These are phyloP conservation scores for Corylus heterophylla DNA, from an alignment of 306 rosid genomes.

Conservation along the genomic window DNA sequence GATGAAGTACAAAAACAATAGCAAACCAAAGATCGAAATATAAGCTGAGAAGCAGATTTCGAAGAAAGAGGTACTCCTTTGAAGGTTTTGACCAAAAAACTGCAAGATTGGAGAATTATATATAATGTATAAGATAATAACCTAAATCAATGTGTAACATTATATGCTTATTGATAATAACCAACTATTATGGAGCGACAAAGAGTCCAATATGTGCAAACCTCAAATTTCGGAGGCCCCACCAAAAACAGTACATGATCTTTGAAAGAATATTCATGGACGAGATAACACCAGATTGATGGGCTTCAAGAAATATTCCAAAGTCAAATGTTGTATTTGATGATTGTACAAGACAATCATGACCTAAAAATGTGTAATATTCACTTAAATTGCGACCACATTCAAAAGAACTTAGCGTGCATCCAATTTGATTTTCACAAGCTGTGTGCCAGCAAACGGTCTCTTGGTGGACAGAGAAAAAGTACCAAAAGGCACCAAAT, in stretches of 20 bases:
- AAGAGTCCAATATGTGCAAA: slow-evolving; percentile 23
- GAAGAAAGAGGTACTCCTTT: slow-evolving; percentile 73
- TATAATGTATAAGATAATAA: no score
- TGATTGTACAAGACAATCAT: slow-evolving; percentile 57
- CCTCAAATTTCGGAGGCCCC: slow-evolving; percentile 92
- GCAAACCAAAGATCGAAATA: slow-evolving; percentile 79
- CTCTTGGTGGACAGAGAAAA: slow-evolving; percentile 76
- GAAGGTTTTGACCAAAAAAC: slow-evolving; percentile 88
- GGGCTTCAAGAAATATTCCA: slow-evolving; percentile 87
- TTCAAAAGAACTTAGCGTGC: slow-evolving; percentile 38
- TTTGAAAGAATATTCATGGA: slow-evolving; percentile 67
- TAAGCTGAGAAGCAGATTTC: slow-evolving; percentile 83
- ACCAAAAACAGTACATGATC: slow-evolving; percentile 87
- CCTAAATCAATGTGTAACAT: slow-evolving; percentile 41
- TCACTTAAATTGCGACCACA: slow-evolving; percentile 43
- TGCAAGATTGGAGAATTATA: slow-evolving; percentile 23
- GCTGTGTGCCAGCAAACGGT: slow-evolving; percentile 76
- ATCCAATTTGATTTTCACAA: slow-evolving; percentile 37
- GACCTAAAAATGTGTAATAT: slow-evolving; percentile 39
- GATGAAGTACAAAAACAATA: slow-evolving; percentile 76
- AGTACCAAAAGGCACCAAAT: slow-evolving; percentile 87
- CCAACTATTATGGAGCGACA: slow-evolving; percentile 4
- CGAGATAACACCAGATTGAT: slow-evolving; percentile 75
- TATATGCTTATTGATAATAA: no score
- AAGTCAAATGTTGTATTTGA: slow-evolving; percentile 47